A percentile compares a stretch with the other conserved stretches of the same genome.
These are phyloP conservation scores for Myxozyma lipomycoides DNA, from an alignment of 805 yeast genomes.

Conservation along the genomic window DNA sequence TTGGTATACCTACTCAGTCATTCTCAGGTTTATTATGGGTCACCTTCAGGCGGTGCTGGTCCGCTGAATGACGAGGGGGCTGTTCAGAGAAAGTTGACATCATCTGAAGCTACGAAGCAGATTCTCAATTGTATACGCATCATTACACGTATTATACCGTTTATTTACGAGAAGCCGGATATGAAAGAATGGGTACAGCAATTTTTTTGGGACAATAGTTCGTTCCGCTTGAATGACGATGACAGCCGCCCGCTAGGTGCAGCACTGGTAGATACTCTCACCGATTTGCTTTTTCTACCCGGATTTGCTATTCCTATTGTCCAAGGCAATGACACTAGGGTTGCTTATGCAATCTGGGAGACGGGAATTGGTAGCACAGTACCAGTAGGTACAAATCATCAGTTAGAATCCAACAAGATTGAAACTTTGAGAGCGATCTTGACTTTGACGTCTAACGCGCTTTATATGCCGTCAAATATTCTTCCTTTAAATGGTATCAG, in stretches of 20 bases:
- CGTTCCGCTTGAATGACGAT: neutral
- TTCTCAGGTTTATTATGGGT: constrained; percentile 11
- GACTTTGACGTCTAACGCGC: constrained; percentile 55
- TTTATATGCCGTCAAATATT: constrained; percentile 44
- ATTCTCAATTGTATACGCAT: constrained; percentile 61
- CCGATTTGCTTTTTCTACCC: constrained; percentile 51
- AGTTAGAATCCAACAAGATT: constrained; percentile 59
- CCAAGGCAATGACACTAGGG: constrained; percentile 29
- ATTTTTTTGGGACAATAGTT: constrained; percentile 46
- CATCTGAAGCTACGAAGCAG: constrained; percentile 32
- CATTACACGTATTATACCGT: constrained; percentile 62
- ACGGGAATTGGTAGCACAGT: constrained; percentile 61
- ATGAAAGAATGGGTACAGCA: constrained; percentile 38
- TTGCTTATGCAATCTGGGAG: constrained; percentile 62
- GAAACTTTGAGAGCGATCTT: constrained; percentile 63
- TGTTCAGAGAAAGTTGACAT: neutral
- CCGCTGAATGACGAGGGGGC: neutral
- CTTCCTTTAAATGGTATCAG: constrained; percentile 54
- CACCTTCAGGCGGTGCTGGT: neutral
- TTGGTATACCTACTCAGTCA: constrained; percentile 12
- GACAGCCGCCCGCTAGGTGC: constrained; percentile 37
- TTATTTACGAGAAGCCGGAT: constrained; percentile 53
- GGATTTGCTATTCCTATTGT: constrained; percentile 50
- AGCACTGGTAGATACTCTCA: constrained; percentile 39
- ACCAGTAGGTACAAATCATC: constrained; percentile 38